Base-by-base conservation (phyloP, 192 early-diverging fungal species). In the Rhizophagus clarus region DNA sequence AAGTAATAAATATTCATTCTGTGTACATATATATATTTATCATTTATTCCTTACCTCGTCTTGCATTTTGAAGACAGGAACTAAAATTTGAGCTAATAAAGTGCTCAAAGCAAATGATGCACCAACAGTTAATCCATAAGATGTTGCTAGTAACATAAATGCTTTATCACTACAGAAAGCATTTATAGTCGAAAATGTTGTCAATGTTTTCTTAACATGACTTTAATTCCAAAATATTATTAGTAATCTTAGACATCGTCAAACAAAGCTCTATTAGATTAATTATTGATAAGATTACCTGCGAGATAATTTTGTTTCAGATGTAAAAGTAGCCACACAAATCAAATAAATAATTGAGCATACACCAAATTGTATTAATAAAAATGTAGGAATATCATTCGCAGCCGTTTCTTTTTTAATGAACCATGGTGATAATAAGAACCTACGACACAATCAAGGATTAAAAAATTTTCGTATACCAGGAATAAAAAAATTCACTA, bases 51-150 rank as follows among this genome's bases (percentile, higher is more conserved):
- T 61, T 3, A 85, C 76, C 29, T 81, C 62, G 31, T 84, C 77
- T 61, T 72, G 61, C 10, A 71, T 28, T 7, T 71, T 45, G 73
- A 87, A 87, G 17, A 83, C 76, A 31, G 84, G 83, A 20, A 84
- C 47, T 8, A 87, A 20, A 7, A 85, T 83, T 51, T 87, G 84
- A 14, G 84, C 81, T 8, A 87, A 71, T 47, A 87, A 69, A 31
- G 84, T 87, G 45, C 82, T 79, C 40, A 87, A 42, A 9, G 86
- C 80, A 63, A 79, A 83, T 67, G 84, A 83, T 32, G 82, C 84
- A 20, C 85, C 85, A 62, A 81, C 83, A 14, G 84, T 73, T 37
- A 83, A 79, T 47, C 79, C 84, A 77, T 74, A 87, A 6, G 86
- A 72, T 42, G 67, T 71, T 28, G 84, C 22, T 26, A 87, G 61